A percentile compares a stretch with the other conserved stretches of the same genome.
Evolutionary conservation across 257 asterid genomes (phyloP).

Genomic region (Haberlea rhodopensis): DNA sequence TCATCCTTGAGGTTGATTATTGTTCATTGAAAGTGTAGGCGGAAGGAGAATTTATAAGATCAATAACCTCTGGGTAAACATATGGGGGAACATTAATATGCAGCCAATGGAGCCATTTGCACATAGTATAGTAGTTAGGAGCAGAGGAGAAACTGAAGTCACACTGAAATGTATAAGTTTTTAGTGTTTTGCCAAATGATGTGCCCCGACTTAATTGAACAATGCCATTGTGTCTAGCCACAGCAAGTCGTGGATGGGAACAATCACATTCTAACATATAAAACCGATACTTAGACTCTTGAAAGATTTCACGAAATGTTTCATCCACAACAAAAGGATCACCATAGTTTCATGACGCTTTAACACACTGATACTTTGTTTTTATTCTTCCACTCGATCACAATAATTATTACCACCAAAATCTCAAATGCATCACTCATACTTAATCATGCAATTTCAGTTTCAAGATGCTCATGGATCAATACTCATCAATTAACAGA

Average conservation of each 20-base stretch:
- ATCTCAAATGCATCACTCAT: conserved; percentile 17
- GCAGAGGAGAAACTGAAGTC: not conserved
- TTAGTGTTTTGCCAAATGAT: conserved; percentile 13
- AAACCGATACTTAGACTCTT: not conserved
- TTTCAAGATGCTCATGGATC: conserved; percentile 19
- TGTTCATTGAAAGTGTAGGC: not conserved
- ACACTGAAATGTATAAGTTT: not conserved
- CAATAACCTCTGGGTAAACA: not conserved
- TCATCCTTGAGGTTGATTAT: not conserved
- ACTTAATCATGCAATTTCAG: not conserved
- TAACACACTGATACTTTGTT: conserved; percentile 11
- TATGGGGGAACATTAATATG: too few relatives aligned
- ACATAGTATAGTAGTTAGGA: not conserved
- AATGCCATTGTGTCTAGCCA: conserved; percentile 9
- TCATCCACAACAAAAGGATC: conserved; percentile 19
- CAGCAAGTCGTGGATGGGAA: not conserved
- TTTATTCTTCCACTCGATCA: conserved; percentile 14
- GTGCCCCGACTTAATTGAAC: conserved; percentile 16
- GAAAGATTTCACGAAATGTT: conserved; percentile 8
- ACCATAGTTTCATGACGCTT: conserved; percentile 17
- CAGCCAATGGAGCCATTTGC: not conserved
- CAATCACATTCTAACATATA: conserved; percentile 1
- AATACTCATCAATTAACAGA: conserved; percentile 12
- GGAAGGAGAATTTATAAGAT: not conserved
- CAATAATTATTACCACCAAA: conserved; percentile 13